Base-by-base conservation (phyloP, 176 grass and related monocot genomes). In the Tuctoria greenei region DNA sequence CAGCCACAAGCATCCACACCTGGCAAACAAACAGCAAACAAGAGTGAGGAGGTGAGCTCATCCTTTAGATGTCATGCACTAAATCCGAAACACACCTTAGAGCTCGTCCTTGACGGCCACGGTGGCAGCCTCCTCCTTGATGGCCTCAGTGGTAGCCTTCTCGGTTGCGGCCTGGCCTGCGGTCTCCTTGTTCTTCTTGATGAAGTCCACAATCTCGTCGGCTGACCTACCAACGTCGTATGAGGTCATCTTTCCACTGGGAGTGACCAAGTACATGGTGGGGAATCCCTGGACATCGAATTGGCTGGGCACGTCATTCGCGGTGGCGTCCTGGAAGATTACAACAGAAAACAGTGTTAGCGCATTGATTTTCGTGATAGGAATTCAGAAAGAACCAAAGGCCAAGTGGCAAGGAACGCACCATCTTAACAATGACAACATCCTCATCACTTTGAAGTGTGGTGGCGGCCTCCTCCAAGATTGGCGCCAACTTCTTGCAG, bases 391-490 rank as follows among this genome's bases (percentile, higher is more conserved):
- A 13, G 14, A 9, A 63, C 9, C 9, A 27, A 26, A 39, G 27
- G 31, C 31, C 1, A 20, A 0, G 1, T 6, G 11, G 12, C 9
- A 34, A 50, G 26, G 4, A 78, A 61, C 27, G 3, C 79, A 97
- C 95, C 86, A 97, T 91, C 88, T 97, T 97, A n/a, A 91, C 95
- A 16, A 97, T 97, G 57, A 97, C 47, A 28, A 97, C 85, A 56
- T 93, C 95, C 35, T 83, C 79, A 12, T 97, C 88, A 8, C 90
- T 91, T 84, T 86, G 54, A 74, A 97, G 88, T 6, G 78, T 66
- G 39, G 83, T 69, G 17, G 95, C 95, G 66, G 85, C 91, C 90
- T 93, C 95, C 2, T 97, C 91, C 39, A 97, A 69, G 72, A 93
- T 88, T 17, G 91, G 88, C 8, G 81, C 91, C 49, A 97, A 18